Evolutionary conservation across 306 rosid genomes (phyloP), one percentile per base, ranked within the genome.

Genomic region (Vicia faba): DNA sequence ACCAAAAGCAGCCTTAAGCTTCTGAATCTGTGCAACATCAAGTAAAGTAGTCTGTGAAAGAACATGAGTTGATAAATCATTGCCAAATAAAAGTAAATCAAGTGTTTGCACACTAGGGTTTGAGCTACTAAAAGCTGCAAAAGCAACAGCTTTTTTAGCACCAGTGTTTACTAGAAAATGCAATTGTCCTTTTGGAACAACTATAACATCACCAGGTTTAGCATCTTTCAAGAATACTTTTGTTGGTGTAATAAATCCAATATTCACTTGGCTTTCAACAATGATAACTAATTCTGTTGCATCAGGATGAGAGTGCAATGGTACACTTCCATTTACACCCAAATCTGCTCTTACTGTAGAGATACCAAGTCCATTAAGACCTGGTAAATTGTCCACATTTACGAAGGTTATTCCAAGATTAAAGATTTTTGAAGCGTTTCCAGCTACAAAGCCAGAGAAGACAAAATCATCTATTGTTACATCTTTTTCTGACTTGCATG

Each of bases 271-370:
- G 18, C 66, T 50, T 10, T 11, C 2, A 7, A 18, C 1, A 7
- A 38, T 20, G 0, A 61, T 8, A 2, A 61, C 0, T 0, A 61
- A 0, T 38, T 61, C 66, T 38, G 5, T 2, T 43, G 49, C 66
- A 61, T 19, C 16, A 3, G 49, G 33, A 39, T 61, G 66, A 4
- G 16, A 8, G 49, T 61, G 66, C 49, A 61, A 19, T 61, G n/a
- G n/a, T n/a, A n/a, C n/a, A 48, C 48, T 1, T 16, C 66, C 66
- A 18, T 16, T 19, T 60, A 8, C 5, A 33, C 4, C 48, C 1
- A 60, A 5, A 7, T 60, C 66, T 11, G 3, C 6, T 15, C 66
- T 19, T 11, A 28, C n/a, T 16, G 46, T 26, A 3, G 66, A 18
- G 4, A 60, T 35, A 2, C 15, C 16, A 9, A 16, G 31, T 8